Percentiles rank a stretch among this genome's conserved stretches.
Evolutionary conservation across 768 basidiomycete genomes (phyloP).

Genomic region (Termitomyces titanicus): DNA sequence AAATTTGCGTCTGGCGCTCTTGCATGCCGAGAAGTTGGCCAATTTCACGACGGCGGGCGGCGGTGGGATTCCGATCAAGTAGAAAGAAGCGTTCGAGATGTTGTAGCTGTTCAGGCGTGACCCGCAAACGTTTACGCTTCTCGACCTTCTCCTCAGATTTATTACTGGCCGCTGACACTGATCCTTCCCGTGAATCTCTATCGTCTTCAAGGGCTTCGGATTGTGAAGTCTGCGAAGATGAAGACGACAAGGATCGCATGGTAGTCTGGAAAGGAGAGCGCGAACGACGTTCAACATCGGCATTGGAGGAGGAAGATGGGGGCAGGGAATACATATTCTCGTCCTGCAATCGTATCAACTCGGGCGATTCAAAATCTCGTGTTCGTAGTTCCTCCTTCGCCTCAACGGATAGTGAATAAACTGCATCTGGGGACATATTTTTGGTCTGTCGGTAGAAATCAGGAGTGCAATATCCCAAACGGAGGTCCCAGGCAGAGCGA

Average conservation of each 20-base stretch:
- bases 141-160: slow-evolving; percentile 54
- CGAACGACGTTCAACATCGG: slow-evolving; percentile 15
- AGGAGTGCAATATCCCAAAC: slow-evolving; percentile 16
- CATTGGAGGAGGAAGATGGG: slow-evolving; percentile 18
- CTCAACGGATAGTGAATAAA: slow-evolving; percentile 10
- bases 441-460: slow-evolving; percentile 6
- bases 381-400: slow-evolving; percentile 17
- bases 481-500: slow-evolving; percentile 23
- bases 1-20: slow-evolving; percentile 85
- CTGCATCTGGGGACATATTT: slow-evolving; percentile 25
- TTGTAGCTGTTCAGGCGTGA: slow-evolving; percentile 76
- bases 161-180: slow-evolving; percentile 22
- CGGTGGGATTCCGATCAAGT: slow-evolving; percentile 68
- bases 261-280: slow-evolving; percentile 10
- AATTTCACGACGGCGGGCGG: slow-evolving; percentile 68
- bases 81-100: slow-evolving; percentile 72
- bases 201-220: slow-evolving; percentile 25
- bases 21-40: slow-evolving; percentile 74
- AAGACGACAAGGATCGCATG: background rate
- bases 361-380: slow-evolving; percentile 19
- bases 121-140: slow-evolving; percentile 72
- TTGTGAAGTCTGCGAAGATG: slow-evolving; percentile 10
- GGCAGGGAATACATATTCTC: background rate
- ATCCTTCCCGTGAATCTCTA: slow-evolving; percentile 30
- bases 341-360: slow-evolving; percentile 3